Conservation (phyloP, 768 basidiomycete species). For the Leccinum rimulosum region DNA sequence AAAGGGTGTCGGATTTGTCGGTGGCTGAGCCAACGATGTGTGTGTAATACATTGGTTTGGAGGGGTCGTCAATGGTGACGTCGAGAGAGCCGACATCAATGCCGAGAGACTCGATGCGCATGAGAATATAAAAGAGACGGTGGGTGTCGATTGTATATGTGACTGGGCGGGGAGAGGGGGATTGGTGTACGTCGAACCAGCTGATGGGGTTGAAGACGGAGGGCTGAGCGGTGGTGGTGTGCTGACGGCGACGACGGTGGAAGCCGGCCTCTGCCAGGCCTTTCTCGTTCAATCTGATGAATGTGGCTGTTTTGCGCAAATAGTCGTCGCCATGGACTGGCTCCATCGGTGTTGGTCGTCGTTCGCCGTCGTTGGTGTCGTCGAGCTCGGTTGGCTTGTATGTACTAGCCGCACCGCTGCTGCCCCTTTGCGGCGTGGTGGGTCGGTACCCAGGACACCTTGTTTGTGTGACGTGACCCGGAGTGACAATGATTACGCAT, state of each 20-base stretch:
- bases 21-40: constrained; percentile 46
- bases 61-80: constrained; percentile 66
- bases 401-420: constrained; percentile 7
- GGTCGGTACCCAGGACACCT: constrained; percentile 25
- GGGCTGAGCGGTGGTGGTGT: constrained; percentile 28
- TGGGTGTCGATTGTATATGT: constrained; percentile 72
- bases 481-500: constrained; percentile 23
- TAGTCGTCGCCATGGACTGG: constrained; percentile 73
- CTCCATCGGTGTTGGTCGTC: constrained; percentile 37
- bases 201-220: constrained; percentile 59
- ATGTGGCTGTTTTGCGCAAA: constrained; percentile 63
- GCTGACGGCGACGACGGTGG: constrained; percentile 46
- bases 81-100: constrained; percentile 78
- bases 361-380: constrained; percentile 2
- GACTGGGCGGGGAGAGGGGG: constrained; percentile 51
- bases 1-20: constrained; percentile 73
- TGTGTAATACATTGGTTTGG: constrained; percentile 74
- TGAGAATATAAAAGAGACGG: constrained; percentile 84
- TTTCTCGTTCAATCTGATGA: constrained; percentile 70
- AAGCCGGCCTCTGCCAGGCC: constrained; percentile 65
- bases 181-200: constrained; percentile 47
- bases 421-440: constrained; percentile 22
- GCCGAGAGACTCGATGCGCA: constrained; percentile 82
- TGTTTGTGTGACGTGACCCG: constrained; percentile 13
- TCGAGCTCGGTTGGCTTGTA: background rate